These are phyloP conservation scores for Dendrocalamus sinicus DNA, from an alignment of 176 grass and related monocot species.

Conservation along the genomic window DNA sequence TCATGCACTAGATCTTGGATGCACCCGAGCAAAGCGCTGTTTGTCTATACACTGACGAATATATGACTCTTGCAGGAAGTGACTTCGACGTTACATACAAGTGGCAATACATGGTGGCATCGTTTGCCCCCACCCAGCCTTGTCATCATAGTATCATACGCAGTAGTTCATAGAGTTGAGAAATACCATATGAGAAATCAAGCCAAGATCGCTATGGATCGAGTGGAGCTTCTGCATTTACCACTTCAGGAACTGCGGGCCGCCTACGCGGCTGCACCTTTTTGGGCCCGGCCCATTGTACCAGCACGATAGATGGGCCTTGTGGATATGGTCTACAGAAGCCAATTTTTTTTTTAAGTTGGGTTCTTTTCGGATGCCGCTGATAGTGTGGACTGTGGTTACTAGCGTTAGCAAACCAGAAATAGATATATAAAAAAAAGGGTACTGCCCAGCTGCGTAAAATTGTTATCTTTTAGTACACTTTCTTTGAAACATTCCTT, in stretches of 20 bases:
- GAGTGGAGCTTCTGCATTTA: neutral
- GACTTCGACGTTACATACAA: neutral
- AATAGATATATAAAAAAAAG: too few species aligned
- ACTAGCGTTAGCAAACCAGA: too few species aligned
- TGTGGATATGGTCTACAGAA: neutral
- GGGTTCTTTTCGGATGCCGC: too few species aligned
- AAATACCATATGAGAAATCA: neutral
- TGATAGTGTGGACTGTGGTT: too few species aligned
- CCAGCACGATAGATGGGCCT: neutral
- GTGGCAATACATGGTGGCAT: neutral
- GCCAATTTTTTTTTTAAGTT: neutral
- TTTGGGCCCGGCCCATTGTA: neutral
- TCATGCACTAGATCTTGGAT: neutral
- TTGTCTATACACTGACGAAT: neutral
- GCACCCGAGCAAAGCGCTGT: too few species aligned
- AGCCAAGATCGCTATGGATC: neutral
- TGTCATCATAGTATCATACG: neutral
- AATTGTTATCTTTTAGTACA: neutral
- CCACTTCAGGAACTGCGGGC: neutral
- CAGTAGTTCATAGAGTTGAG: neutral
- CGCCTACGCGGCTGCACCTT: neutral
- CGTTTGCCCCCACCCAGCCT: too few species aligned
- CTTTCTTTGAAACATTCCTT: neutral
- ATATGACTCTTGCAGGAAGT: neutral
- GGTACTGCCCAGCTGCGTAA: neutral